Percentiles rank a stretch among this genome's conserved stretches.
Conservation (phyloP, 768 basidiomycete genomes). For the Russula abietina region DNA sequence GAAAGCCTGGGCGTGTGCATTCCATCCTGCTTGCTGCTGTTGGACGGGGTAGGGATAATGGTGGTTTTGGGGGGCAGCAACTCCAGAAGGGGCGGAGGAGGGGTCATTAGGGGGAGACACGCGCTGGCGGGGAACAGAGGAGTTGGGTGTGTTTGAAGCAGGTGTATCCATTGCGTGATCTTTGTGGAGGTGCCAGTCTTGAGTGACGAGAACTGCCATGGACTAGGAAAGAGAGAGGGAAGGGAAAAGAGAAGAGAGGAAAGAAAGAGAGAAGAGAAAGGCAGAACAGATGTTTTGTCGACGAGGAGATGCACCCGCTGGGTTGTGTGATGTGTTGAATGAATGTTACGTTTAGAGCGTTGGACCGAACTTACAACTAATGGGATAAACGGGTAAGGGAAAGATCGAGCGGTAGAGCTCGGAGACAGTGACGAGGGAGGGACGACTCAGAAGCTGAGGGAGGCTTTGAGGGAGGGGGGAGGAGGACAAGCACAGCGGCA, state of each 20-base stretch:
- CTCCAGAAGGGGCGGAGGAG: slow-evolving; percentile 31
- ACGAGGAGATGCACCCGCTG: slow-evolving; percentile 1
- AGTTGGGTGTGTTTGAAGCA: slow-evolving; percentile 35
- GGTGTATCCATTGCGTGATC: slow-evolving; percentile 57
- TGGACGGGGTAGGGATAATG: slow-evolving; percentile 66
- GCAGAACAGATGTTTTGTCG: slow-evolving; percentile 2
- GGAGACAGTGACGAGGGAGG: not conserved
- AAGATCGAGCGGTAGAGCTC: not conserved
- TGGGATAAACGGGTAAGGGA: slow-evolving; percentile 4
- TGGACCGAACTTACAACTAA: slow-evolving; percentile 10
- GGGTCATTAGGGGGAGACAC: slow-evolving; percentile 56
- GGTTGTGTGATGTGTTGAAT: not conserved
- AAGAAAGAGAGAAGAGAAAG: not conserved
- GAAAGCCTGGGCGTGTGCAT: slow-evolving; percentile 63
- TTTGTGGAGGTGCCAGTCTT: slow-evolving; percentile 68
- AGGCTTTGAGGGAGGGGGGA: not conserved
- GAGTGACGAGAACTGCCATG: slow-evolving; percentile 76
- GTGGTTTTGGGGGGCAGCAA: slow-evolving; percentile 35
- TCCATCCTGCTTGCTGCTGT: slow-evolving; percentile 69
- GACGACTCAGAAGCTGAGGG: not conserved
- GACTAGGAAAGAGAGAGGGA: slow-evolving; percentile 28
- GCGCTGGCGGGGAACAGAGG: slow-evolving; percentile 46
- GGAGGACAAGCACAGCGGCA: not conserved
- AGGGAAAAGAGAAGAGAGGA: not conserved
- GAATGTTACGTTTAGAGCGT: slow-evolving; percentile 6